These are phyloP conservation scores for Penicillium sp. DNA, from an alignment of 2,329 filamentous ascomycete genomes.

Conservation along the genomic window DNA sequence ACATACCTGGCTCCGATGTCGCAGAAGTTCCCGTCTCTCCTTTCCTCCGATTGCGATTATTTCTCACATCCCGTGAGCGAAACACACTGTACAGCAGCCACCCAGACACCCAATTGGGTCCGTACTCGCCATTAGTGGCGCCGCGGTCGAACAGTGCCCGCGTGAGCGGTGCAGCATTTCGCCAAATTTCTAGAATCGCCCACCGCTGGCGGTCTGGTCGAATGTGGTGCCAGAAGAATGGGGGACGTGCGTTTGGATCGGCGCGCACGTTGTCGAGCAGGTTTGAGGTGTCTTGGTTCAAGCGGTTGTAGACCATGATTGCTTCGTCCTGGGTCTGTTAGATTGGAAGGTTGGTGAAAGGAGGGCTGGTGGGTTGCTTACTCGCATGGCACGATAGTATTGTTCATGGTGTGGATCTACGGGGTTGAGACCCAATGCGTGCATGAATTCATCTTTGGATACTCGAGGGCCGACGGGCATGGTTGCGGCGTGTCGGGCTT, in stretches of 20 bases:
- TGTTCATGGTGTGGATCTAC: slow-evolving; percentile 47
- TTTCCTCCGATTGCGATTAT: slow-evolving; percentile 48
- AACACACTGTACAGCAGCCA: slow-evolving; percentile 53
- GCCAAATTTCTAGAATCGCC: slow-evolving; percentile 47
- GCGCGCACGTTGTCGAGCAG: slow-evolving; percentile 43
- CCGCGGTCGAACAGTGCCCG: slow-evolving; percentile 44
- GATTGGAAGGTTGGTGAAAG: neutral
- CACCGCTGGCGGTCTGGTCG: slow-evolving; percentile 45
- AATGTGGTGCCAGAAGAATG: slow-evolving; percentile 52
- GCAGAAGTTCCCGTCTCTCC: slow-evolving; percentile 28
- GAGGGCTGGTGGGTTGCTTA: slow-evolving; percentile 24
- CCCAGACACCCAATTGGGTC: slow-evolving; percentile 49
- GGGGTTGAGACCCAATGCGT: slow-evolving; percentile 43
- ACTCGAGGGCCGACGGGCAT: slow-evolving; percentile 47
- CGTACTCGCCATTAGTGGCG: slow-evolving; percentile 45
- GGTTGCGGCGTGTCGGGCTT: neutral
- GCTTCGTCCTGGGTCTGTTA: slow-evolving; percentile 43
- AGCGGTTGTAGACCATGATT: slow-evolving; percentile 44
- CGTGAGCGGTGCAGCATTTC: slow-evolving; percentile 41
- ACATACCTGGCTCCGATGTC: slow-evolving; percentile 17
- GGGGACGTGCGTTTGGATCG: slow-evolving; percentile 41
- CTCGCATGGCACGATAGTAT: slow-evolving; percentile 49
- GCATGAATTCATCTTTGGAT: slow-evolving; percentile 51
- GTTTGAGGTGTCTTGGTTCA: slow-evolving; percentile 44
- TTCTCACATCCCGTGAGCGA: slow-evolving; percentile 49